Evolutionary conservation across 768 basidiomycete species (phyloP), one percentile per base, ranked within the genome.

Genomic region (Suillus alpinus): DNA sequence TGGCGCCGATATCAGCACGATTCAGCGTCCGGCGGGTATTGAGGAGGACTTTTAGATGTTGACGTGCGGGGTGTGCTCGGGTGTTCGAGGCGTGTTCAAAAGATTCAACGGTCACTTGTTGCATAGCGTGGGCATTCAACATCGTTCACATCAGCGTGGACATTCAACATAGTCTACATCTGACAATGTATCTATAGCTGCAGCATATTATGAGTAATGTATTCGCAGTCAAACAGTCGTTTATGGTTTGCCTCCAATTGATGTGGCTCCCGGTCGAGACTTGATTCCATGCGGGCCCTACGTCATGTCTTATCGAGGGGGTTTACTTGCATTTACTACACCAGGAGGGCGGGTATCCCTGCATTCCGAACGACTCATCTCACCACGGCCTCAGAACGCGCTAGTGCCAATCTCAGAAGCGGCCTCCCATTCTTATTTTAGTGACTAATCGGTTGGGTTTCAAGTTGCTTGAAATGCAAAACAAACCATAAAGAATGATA

Each of bases 11-110:
- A 72, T 77, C 51, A 66, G 75, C 18, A 75, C 67, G 52, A 69
- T 85, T 32, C 69, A 67, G 65, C 82, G 85, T 71, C 90, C 90
- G 49, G 82, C 79, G 41, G 91, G 90, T 29, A 76, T 89, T 59
- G 77, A 84, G 64, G 84, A 86, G 67, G 83, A 85, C 60, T 77
- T 73, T 53, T 76, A 68, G 62, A 58, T 31, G 2, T 46, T 20
- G 43, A 46, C 43, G 59, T 40, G 31, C 59, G 52, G 41, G 37
- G 32, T 20, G 58, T 23, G 23, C 34, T 34, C 41, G 32, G 40
- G 37, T 39, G 23, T 47, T 29, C 14, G 44, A 23, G 23, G 40
- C 14, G 34, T 52, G 43, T 59, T 36, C 62, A 63, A 66, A 82
- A 81, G 81, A 81, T 84, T 84, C 83, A 85, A 85, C 83, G 81